Base-by-base conservation (phyloP, 78 protist species). In the Dictyostelium firmibasis region DNA sequence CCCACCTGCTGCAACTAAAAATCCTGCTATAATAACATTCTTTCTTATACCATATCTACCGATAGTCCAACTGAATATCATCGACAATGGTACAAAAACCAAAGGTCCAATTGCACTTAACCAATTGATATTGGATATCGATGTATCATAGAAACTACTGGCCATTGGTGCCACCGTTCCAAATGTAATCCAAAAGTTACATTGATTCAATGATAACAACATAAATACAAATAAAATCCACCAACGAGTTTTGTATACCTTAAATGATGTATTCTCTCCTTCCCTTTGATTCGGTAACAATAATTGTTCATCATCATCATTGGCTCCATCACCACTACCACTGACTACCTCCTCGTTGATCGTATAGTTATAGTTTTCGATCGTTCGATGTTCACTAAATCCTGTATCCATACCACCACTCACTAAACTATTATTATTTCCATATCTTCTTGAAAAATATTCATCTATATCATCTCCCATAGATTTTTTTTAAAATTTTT, bases 161-260 rank as follows among this genome's bases (percentile, higher is more conserved):
- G 94, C 79, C 74, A 89, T n/a, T 10, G 41, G 60, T 69, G 87
- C 94, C 2, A 89, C 87, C 31, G 94, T 81, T 0, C 86, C 78
- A 67, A 89, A 89, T 4, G 94, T 89, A 16, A 89, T 89, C 94
- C 94, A 89, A 33, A 69, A 81, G 35, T 89, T 89, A 81, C 94
- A 89, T 33, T 89, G 94, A 33, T 78, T 78, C 18, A 89, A 27
- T 9, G 94, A 89, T 36, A 89, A n/a, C 60, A 89, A 64, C 53
- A 43, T 89, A 47, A 89, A 89, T 47, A 89, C 70, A 44, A 67
- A 64, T 41, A 89, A 67, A 4, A 89, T 76, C 79, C 82, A 89
- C 88, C 87, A 89, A 44, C 94, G 43, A 20, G 31, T 31, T 33
- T 47, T 81, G n/a, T 89, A 89, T 1, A 70, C 83, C 33, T 35